Conservation (phyloP, 306 rosid genomes). For the Fagus crenata region DNA sequence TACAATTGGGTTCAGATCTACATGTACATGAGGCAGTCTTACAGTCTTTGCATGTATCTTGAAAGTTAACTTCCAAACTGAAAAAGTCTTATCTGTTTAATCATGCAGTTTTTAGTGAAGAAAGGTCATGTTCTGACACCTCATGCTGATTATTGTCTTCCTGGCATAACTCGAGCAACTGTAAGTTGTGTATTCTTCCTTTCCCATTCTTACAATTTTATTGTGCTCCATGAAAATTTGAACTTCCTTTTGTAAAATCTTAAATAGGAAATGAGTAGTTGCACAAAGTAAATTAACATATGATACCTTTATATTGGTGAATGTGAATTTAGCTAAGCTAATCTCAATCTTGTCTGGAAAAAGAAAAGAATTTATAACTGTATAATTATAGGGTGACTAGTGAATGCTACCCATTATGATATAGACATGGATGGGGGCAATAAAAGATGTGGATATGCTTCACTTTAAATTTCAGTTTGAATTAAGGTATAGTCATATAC, state of each 20-base stretch:
- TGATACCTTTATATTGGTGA: not conserved
- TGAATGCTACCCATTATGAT: not conserved
- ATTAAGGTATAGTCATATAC: not conserved
- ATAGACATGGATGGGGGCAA: not conserved
- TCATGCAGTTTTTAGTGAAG: constrained; percentile 73
- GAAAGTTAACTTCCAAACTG: constrained; percentile 7
- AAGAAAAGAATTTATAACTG: not conserved
- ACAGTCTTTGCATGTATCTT: constrained; percentile 1
- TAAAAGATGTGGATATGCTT: not conserved
- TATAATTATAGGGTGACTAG: not conserved
- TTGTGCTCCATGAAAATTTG: not conserved
- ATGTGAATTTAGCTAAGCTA: not conserved
- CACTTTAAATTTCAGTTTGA: not conserved
- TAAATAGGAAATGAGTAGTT: not conserved
- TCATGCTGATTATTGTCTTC: constrained; percentile 87
- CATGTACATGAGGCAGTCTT: not conserved
- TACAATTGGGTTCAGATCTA: constrained; percentile 3
- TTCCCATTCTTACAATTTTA: constrained; percentile 5
- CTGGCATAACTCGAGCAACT: constrained; percentile 82
- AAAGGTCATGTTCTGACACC: constrained; percentile 72
- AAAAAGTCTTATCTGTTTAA: constrained; percentile 4
- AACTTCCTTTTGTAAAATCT: not conserved
- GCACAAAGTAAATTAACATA: not conserved
- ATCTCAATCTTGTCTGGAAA: not conserved
- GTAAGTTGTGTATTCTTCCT: constrained; percentile 43